Conservation (phyloP, 495 filamentous ascomycete species). For the Recurvomyces mirabilis region DNA sequence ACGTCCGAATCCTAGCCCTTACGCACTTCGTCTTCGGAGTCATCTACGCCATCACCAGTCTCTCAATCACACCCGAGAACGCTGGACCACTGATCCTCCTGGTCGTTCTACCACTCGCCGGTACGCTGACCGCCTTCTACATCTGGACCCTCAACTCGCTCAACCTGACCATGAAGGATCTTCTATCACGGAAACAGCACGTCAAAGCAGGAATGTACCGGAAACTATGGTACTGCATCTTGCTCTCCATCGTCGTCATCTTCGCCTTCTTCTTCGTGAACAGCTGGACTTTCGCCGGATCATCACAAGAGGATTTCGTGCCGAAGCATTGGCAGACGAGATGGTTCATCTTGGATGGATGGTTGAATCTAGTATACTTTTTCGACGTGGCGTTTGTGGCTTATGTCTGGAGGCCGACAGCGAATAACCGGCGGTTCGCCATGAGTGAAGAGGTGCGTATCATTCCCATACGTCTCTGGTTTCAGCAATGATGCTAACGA, state of each 20-base stretch:
- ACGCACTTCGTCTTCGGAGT: constrained; percentile 92
- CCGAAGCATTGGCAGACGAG: constrained; percentile 91
- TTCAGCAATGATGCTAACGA: too few relatives aligned
- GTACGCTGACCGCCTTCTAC: constrained; percentile 91
- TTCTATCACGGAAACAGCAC: constrained; percentile 84
- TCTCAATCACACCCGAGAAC: constrained; percentile 73
- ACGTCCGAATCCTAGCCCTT: constrained; percentile 80
- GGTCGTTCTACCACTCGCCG: constrained; percentile 86
- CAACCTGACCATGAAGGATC: constrained; percentile 88
- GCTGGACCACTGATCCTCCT: constrained; percentile 87
- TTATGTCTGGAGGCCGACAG: constrained; percentile 95
- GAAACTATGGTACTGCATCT: constrained; percentile 97
- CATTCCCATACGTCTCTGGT: too few relatives aligned
- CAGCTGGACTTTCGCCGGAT: constrained; percentile 82
- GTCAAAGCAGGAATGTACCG: constrained; percentile 94
- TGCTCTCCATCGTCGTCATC: constrained; percentile 83
- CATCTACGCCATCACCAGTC: constrained; percentile 79
- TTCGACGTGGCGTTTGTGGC: constrained; percentile 82
- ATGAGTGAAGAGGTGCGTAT: constrained; percentile 88
- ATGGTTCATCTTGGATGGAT: constrained; percentile 97
- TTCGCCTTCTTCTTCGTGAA: constrained; percentile 96
- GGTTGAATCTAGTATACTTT: constrained; percentile 94
- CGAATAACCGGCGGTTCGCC: constrained; percentile 91
- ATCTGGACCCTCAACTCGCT: constrained; percentile 97
- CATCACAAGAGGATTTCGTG: constrained; percentile 71